Base-by-base conservation (phyloP, 306 rosid genomes). In the Acmispon strigosus region DNA sequence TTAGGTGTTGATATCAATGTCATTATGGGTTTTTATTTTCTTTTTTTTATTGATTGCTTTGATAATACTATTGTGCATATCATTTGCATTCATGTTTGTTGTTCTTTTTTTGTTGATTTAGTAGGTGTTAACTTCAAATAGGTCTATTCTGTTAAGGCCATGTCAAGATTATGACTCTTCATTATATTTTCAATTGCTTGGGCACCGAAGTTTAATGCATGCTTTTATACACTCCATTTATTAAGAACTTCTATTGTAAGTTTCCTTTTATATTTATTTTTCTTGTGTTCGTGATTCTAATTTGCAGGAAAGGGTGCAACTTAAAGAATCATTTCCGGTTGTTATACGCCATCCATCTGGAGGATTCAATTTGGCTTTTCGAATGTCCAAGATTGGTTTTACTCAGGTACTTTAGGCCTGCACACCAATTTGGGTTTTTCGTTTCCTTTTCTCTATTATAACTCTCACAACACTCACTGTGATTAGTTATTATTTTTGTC, bases 361-460 rank as follows among this genome's bases (percentile, higher is more conserved):
- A 62, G 76, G 76, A 64, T 80, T 84, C 78, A 94, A 91, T 82
- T 67, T 89, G 83, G 95, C 97, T 45, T 94, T 87, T 62, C 88
- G 91, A 54, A 79, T 91, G 67, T 79, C 95, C 43, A 69, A 66
- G 61, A 67, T 44, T 70, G 99, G 92, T 78, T 89, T 89, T 71
- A 27, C 81, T 12, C 86, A 84, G 97, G 99, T 94, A 83, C 39
- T 48, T 53, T 61, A 47, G 58, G 36, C 64, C 44, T 19, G 65
- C 29, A 59, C 47, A 45, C 62, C 59, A 42, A 56, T 51, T 66
- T 82, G 18, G 59, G 24, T 74, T 11, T 48, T 65, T 7, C 2
- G 12, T 53, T 27, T 29, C 8, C 20, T 8, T 48, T 45, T 24
- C 10, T 10, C 8, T 41, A n/a, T 45, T 64, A 27, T 56, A 27